Evolutionary conservation across 202 grass and related monocot genomes (phyloP).

Genomic region (Panicum virgatum): DNA sequence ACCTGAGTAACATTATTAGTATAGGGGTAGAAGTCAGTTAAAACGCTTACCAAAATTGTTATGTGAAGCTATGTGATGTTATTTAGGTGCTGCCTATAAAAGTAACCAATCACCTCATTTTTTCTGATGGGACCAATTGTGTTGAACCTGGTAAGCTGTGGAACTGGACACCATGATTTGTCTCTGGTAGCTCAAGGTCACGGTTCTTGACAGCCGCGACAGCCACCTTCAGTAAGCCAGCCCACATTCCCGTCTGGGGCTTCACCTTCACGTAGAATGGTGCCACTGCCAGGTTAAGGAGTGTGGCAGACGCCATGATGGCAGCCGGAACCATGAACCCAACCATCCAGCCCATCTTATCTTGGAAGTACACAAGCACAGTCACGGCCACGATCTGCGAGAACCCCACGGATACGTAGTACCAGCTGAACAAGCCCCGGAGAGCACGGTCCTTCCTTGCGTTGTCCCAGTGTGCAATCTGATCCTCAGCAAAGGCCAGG

Average conservation of each 20-base stretch:
- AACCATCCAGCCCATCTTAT: slow-evolving; percentile 32
- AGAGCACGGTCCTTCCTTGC: slow-evolving; percentile 17
- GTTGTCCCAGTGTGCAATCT: slow-evolving; percentile 23
- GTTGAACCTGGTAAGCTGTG: background rate
- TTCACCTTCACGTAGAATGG: slow-evolving; percentile 43
- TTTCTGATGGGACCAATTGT: slow-evolving; percentile 24
- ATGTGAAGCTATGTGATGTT: background rate
- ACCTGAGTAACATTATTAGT: slow-evolving; percentile 1
- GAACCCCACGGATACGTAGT: slow-evolving; percentile 44
- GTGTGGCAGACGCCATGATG: background rate
- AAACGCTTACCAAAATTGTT: background rate
- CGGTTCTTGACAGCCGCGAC: slow-evolving; percentile 34
- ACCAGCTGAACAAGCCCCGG: slow-evolving; percentile 54
- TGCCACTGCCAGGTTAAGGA: background rate
- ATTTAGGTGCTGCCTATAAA: background rate
- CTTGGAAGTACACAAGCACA: slow-evolving; percentile 35
- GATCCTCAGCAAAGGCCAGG: slow-evolving; percentile 56
- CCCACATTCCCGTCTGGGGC: slow-evolving; percentile 4
- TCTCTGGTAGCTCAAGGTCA: background rate
- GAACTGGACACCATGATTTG: background rate
- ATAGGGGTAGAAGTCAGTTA: background rate
- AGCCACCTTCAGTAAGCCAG: slow-evolving; percentile 21
- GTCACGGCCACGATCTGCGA: slow-evolving; percentile 36
- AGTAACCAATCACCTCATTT: slow-evolving; percentile 32
- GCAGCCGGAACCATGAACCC: slow-evolving; percentile 26